Percentiles rank a stretch among this genome's conserved stretches.
phyloP scores from a whole-genome alignment of 352 stramenopile genomes.

The Pilasporangium apinafurcum region DNA sequence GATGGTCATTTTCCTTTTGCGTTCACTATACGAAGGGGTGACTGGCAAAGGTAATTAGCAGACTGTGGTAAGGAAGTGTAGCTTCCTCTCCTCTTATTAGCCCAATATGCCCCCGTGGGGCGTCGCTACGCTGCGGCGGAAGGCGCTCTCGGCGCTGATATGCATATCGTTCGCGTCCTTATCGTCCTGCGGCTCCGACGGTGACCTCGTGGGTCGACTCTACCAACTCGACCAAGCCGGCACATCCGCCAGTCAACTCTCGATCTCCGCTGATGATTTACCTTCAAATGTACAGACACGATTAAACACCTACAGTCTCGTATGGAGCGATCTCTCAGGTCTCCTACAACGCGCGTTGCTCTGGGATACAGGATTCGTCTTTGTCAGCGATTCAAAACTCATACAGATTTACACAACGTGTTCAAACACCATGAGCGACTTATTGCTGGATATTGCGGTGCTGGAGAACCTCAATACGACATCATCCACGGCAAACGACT shows the following conservation, averaged over 20 bases:
- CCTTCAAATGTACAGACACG: constrained; percentile 23
- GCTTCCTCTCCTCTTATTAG: no score
- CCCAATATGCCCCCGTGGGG: no score
- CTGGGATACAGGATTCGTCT: constrained; percentile 65
- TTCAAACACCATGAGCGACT: constrained; percentile 46
- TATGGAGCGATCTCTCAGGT: constrained; percentile 25
- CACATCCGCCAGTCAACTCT: constrained; percentile 14
- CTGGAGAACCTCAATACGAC: constrained; percentile 17
- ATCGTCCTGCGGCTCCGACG: constrained; percentile 13
- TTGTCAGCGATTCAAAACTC: constrained; percentile 21
- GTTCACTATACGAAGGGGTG: no score
- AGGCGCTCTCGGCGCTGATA: no score
- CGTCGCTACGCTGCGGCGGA: no score
- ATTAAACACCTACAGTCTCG: constrained; percentile 3
- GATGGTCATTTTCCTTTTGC: no score
- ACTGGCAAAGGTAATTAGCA: no score
- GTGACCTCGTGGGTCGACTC: constrained; percentile 49
- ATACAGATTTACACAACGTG: constrained; percentile 60
- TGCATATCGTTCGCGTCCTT: neutral
- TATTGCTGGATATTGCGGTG: constrained; percentile 36
- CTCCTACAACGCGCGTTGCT: constrained; percentile 65
- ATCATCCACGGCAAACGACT: constrained; percentile 8
- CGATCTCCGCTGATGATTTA: constrained; percentile 24
- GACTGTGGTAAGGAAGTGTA: no score
- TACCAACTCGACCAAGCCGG: constrained; percentile 30